Evolutionary conservation across 1,284 basidiomycete species (phyloP).

Genomic region (Inonotus obliquus): DNA sequence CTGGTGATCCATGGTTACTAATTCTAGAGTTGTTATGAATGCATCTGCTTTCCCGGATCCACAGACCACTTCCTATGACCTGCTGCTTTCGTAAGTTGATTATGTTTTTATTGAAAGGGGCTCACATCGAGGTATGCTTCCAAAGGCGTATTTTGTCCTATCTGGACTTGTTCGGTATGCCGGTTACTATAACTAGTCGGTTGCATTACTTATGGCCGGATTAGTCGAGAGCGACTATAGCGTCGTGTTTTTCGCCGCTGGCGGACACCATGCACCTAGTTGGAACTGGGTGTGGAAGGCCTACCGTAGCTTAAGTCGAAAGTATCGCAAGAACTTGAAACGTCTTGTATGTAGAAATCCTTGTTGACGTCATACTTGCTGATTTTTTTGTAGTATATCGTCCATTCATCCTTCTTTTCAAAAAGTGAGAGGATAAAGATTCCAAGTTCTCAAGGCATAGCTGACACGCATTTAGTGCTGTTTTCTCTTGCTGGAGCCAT

Average conservation of each 20-base stretch:
- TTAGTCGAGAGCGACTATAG: conserved; percentile 84
- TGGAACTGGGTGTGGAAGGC: conserved; percentile 93
- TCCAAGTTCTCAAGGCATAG: background rate
- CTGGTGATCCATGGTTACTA: background rate
- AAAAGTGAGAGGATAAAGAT: conserved; percentile 51
- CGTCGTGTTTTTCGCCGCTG: conserved; percentile 80
- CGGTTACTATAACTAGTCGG: conserved; percentile 1
- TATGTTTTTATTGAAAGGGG: too few species aligned
- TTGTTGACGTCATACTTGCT: background rate
- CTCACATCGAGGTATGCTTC: too few species aligned
- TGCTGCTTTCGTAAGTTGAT: conserved; percentile 61
- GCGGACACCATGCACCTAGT: conserved; percentile 66
- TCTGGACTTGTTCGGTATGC: conserved; percentile 71
- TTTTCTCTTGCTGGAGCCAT: conserved; percentile 82
- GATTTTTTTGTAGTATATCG: conserved; percentile 54
- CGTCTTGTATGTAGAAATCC: conserved; percentile 51
- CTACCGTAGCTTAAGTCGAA: conserved; percentile 73
- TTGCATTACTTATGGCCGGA: background rate
- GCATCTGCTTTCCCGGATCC: conserved; percentile 81
- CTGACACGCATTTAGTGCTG: conserved; percentile 49
- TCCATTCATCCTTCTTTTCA: conserved; percentile 84
- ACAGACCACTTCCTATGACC: conserved; percentile 69
- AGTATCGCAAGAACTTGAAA: conserved; percentile 86
- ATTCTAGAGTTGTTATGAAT: conserved; percentile 68
- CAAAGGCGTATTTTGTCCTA: conserved; percentile 67